Percentiles rank a stretch among this genome's conserved stretches.
Evolutionary conservation across 257 asterid species (phyloP).

Genomic region (Nicotiana tomentosiformis): DNA sequence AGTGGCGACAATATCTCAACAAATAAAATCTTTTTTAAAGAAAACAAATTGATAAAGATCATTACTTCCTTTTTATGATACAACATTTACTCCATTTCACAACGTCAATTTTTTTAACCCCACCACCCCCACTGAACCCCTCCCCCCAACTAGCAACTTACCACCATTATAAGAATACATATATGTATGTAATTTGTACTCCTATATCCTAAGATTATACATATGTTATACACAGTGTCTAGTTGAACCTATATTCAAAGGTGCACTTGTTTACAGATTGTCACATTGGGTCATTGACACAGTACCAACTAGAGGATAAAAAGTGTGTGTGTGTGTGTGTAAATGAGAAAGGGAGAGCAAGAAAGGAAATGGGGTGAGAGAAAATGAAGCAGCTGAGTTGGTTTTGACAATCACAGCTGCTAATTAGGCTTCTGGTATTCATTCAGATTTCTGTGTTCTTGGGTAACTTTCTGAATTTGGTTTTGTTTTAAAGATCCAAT

Average conservation of each 20-base stretch:
- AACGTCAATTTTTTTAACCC: background rate
- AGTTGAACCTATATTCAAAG: background rate
- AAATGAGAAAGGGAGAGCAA: constrained; percentile 8
- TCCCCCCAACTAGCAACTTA: background rate
- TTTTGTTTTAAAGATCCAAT: constrained; percentile 1
- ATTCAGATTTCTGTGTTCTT: background rate
- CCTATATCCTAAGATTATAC: background rate
- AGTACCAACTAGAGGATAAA: constrained; percentile 25
- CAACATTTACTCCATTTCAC: background rate
- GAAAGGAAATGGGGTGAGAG: constrained; percentile 43
- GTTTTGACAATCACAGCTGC: constrained; percentile 54
- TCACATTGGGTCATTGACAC: constrained; percentile 22
- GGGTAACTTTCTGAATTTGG: constrained; percentile 3
- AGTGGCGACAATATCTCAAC: constrained; percentile 24
- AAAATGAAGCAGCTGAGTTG: constrained; percentile 44
- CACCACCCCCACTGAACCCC: background rate
- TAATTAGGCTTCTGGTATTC: constrained; percentile 33
- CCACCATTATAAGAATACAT: background rate
- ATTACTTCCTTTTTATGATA: background rate
- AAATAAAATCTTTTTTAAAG: background rate
- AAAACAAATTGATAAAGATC: constrained; percentile 1
- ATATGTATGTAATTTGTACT: background rate
- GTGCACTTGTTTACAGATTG: constrained; percentile 27
- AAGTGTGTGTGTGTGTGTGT: background rate
- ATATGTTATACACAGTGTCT: background rate